Evolutionary conservation across 306 rosid genomes (phyloP), one percentile per base, ranked within the genome.

Genomic region (Dalbergia cochinchinensis): DNA sequence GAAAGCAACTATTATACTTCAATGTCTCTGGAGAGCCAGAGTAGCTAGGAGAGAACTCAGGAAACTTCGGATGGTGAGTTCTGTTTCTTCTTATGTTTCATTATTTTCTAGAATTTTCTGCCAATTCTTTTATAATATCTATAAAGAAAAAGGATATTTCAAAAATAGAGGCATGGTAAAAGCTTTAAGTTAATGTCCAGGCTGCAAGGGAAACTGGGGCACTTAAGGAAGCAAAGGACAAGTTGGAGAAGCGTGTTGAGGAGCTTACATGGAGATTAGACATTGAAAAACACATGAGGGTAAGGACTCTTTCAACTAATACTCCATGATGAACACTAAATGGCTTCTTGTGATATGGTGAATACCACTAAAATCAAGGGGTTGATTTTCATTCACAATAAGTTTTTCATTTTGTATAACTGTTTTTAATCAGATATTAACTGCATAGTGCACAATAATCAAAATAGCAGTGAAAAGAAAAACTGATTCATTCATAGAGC

Each of bases 201-300:
- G 98, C 94, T 83, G 97, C 98, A 77, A 90, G 94, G 85, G 98
- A 93, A 64, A 87, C 97, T 0, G 98, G 98, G 8, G 98, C 97
- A 58, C 98, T 93, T 62, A 93, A 90, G 88, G 98, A 91, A 79
- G 98, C 98, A 2, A 93, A 93, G 89, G 98, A 93, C 90, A 93
- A 91, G 83, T 80, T 93, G 88, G 98, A 93, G 87, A 93, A 93
- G 86, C 98, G 94, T 4, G 98, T 93, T 12, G 98, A 93, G 83
- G 98, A 93, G 85, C 91, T 93, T 51, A 82, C 92, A 63, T 93
- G 98, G 98, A 82, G 98, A 85, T 85, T 93, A 53, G 94, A 93
- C 45, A 44, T 93, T 75, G 98, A 93, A 79, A 93, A 93, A 82
- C 92, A 91, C 87, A 67, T 87, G 88, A 85, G 97, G 92, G 97